Conservation (phyloP, 176 grass and related monocot species). For the Oryza rufipogon region DNA sequence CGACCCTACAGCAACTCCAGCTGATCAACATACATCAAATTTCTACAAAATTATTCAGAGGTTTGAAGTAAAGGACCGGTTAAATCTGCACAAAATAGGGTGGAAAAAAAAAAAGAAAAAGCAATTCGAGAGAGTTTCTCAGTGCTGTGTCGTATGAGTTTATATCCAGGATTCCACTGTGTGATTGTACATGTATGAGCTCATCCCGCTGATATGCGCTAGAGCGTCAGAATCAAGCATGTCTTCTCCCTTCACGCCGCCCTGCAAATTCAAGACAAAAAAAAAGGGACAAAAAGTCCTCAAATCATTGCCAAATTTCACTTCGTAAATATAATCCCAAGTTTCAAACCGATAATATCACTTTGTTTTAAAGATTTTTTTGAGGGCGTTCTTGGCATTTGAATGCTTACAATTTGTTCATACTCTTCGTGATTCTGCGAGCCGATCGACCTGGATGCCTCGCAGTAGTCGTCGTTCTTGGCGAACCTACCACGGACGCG, state of each 20-base stretch:
- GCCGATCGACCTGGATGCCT: slow-evolving; percentile 44
- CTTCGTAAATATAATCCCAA: neutral
- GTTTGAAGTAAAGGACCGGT: slow-evolving; percentile 30
- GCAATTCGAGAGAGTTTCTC: neutral
- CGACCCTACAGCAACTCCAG: slow-evolving; percentile 22
- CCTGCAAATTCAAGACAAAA: slow-evolving; percentile 34
- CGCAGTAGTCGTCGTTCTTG: slow-evolving; percentile 86
- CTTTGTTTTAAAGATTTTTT: too few relatives aligned
- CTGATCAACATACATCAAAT: slow-evolving; percentile 15
- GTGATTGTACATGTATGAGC: slow-evolving; percentile 56
- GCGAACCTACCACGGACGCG: slow-evolving; percentile 93
- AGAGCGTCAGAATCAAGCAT: slow-evolving; percentile 63
- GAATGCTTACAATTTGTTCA: slow-evolving; percentile 61
- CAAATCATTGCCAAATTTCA: neutral
- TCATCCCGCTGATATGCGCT: slow-evolving; percentile 54
- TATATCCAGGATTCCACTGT: slow-evolving; percentile 71
- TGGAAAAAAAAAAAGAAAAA: neutral
- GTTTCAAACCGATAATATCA: too few relatives aligned
- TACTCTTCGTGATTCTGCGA: slow-evolving; percentile 60
- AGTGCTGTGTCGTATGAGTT: neutral
- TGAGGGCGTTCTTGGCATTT: neutral
- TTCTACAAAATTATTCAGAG: slow-evolving; percentile 47
- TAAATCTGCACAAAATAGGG: slow-evolving; percentile 43
- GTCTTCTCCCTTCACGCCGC: slow-evolving; percentile 68
- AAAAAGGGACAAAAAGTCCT: neutral